phyloP scores from a whole-genome alignment of 2,329 filamentous ascomycete species.

The Fusarium setosum region DNA sequence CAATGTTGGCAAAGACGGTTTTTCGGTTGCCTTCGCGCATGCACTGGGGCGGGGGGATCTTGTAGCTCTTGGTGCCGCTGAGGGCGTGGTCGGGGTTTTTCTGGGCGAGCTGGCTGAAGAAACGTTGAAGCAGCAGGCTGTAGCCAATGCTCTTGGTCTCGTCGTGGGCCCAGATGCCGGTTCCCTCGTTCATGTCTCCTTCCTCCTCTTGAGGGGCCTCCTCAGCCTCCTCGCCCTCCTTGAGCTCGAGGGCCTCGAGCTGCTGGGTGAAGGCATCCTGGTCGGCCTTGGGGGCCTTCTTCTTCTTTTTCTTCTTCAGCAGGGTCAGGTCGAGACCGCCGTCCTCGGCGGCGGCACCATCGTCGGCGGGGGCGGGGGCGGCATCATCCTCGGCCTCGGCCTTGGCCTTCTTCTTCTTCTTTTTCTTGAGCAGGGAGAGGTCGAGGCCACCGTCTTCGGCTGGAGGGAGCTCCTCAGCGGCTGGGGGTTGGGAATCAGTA shows the following conservation, averaged over 20 bases:
- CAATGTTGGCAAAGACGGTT: constrained; percentile 99
- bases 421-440: constrained; percentile 84
- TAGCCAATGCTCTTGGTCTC: constrained; percentile 84
- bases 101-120: constrained; percentile 94
- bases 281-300: constrained; percentile 63
- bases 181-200: constrained; percentile 88
- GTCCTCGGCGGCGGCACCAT: constrained; percentile 58
- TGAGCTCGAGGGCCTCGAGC: constrained; percentile 71
- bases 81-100: constrained; percentile 97
- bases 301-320: constrained; percentile 86
- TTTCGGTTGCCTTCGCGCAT: constrained; percentile 99
- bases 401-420: constrained; percentile 67
- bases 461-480: constrained; percentile 57
- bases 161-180: constrained; percentile 90
- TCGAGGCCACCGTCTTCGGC: constrained; percentile 65
- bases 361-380: constrained; percentile 54
- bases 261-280: constrained; percentile 70
- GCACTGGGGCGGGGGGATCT: constrained; percentile 98
- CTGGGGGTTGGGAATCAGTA: constrained; percentile 61
- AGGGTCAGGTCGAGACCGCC: constrained; percentile 67
- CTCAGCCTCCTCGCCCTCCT: constrained; percentile 71
- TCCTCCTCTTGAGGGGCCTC: constrained; percentile 64
- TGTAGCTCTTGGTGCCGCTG: constrained; percentile 93
- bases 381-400: constrained; percentile 52
- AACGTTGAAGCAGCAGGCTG: constrained; percentile 85